Conservation (phyloP, 352 stramenopile genomes). For the Vaucheria bursata region DNA sequence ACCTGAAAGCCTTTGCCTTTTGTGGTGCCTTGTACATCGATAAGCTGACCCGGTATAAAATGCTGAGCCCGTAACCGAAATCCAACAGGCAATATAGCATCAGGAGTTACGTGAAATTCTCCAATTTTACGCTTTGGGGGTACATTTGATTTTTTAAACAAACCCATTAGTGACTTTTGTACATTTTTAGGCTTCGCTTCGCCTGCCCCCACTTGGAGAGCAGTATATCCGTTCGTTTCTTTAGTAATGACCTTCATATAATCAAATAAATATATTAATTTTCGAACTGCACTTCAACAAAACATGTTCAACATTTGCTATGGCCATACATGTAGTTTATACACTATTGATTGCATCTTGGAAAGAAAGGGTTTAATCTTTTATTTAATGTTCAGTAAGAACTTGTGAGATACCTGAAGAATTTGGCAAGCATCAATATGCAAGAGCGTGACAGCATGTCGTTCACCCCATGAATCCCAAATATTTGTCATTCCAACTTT, state of each 20-base stretch:
- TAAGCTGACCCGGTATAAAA: constrained; percentile 88
- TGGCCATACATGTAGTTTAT: no score
- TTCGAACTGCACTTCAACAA: no score
- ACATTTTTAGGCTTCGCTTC: constrained; percentile 91
- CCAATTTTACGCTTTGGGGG: constrained; percentile 69
- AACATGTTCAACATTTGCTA: no score
- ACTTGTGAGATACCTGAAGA: no score
- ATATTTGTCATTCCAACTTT: constrained; percentile 98
- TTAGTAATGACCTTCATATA: constrained; percentile 89
- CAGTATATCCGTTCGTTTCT: constrained; percentile 81
- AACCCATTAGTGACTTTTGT: constrained; percentile 64
- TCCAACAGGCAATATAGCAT: constrained; percentile 69
- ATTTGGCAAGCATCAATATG: constrained; percentile 56
- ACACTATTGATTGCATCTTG: no score
- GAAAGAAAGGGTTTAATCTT: no score
- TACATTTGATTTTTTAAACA: constrained; percentile 81
- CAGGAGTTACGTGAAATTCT: constrained; percentile 51
- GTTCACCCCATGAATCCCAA: constrained; percentile 93
- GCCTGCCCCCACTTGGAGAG: constrained; percentile 81
- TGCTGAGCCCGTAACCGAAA: constrained; percentile 86
- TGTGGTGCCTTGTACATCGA: constrained; percentile 88
- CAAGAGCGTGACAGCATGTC: constrained; percentile 89
- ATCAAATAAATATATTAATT: no score
- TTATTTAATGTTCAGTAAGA: no score
- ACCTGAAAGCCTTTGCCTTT: constrained; percentile 80